A percentile compares a stretch with the other conserved stretches of the same genome.
These are phyloP conservation scores for Stentor roeselii DNA, from an alignment of 73 alveolate species.

Conservation along the genomic window DNA sequence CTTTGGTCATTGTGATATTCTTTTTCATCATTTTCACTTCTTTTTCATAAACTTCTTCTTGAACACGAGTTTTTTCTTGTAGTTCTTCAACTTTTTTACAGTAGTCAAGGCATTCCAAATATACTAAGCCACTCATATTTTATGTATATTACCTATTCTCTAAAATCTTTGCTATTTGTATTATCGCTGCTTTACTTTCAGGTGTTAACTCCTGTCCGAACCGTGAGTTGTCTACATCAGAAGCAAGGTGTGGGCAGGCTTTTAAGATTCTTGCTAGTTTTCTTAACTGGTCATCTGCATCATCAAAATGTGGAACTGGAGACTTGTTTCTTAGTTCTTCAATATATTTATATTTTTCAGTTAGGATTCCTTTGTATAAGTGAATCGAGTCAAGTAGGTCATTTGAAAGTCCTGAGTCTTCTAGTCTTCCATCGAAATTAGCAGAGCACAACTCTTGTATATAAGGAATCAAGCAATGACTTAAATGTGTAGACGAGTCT, in stretches of 20 bases:
- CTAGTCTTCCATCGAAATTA: constrained; percentile 43
- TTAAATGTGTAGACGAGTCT: constrained; percentile 76
- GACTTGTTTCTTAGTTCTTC: constrained; percentile 39
- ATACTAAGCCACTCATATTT: no score
- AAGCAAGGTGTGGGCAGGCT: constrained; percentile 16
- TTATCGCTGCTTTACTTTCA: neutral
- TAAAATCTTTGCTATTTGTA: neutral
- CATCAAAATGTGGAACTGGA: neutral
- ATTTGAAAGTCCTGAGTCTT: constrained; percentile 42
- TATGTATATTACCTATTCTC: no score
- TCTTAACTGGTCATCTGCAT: neutral
- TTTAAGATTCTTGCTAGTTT: neutral
- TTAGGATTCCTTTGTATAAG: constrained; percentile 50
- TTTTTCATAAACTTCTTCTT: no score
- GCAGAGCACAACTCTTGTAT: constrained; percentile 41
- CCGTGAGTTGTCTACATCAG: constrained; percentile 22
- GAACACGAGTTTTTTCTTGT: no score
- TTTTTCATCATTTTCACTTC: no score
- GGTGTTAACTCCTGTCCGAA: neutral
- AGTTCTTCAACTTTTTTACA: no score
- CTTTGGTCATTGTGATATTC: no score
- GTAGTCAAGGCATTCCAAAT: no score
- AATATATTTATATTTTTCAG: constrained; percentile 49
- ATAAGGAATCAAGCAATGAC: constrained; percentile 52
- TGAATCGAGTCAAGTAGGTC: constrained; percentile 49